These are phyloP conservation scores for Tarenaya hassleriana DNA, from an alignment of 345 rosid genomes.

Conservation along the genomic window DNA sequence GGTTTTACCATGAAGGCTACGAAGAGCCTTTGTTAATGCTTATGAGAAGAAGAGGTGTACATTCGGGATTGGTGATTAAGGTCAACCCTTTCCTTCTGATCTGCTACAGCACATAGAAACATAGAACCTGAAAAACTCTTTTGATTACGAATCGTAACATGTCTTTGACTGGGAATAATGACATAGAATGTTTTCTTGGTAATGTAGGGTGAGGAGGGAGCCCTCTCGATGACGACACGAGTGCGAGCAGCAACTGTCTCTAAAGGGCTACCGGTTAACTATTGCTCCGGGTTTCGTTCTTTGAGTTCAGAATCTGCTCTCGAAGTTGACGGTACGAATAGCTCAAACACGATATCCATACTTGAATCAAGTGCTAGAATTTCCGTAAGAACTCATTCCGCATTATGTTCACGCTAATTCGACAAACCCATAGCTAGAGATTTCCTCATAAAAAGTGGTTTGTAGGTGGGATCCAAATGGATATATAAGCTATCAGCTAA, in stretches of 20 bases:
- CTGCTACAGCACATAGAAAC: background rate
- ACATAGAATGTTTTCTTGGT: constrained; percentile 12
- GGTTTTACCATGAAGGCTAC: constrained; percentile 93
- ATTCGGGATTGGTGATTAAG: constrained; percentile 93
- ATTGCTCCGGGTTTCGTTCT: constrained; percentile 93
- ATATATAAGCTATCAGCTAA: background rate
- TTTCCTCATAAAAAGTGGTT: background rate
- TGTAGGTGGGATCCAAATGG: constrained; percentile 2
- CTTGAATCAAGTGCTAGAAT: constrained; percentile 3
- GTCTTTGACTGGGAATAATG: background rate
- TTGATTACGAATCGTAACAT: background rate
- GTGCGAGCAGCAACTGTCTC: constrained; percentile 56
- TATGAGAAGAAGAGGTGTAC: constrained; percentile 95
- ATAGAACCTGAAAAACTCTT: background rate
- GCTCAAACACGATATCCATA: constrained; percentile 4
- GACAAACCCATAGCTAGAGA: background rate
- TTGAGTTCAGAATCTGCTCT: constrained; percentile 47
- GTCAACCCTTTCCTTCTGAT: constrained; percentile 35
- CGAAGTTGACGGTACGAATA: constrained; percentile 67
- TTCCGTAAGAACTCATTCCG: background rate
- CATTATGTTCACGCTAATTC: background rate
- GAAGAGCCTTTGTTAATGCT: constrained; percentile 95
- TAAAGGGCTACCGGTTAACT: constrained; percentile 88
- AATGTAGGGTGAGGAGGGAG: constrained; percentile 89
- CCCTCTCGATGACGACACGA: constrained; percentile 92